Conservation (phyloP, 768 basidiomycete genomes). For the Boletales sp. region DNA sequence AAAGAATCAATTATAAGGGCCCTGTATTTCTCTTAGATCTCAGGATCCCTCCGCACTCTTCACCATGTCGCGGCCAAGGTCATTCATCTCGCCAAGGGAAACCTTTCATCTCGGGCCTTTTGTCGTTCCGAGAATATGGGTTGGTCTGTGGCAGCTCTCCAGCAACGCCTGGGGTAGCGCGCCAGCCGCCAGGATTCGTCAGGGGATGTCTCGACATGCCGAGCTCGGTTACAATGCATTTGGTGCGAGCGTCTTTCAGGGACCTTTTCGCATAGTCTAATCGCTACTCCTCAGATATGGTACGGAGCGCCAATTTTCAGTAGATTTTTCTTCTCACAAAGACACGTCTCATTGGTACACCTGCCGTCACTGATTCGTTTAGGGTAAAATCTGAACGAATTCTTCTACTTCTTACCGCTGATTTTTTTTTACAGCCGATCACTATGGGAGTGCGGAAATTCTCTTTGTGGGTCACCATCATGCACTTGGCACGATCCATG, state of each 20-base stretch:
- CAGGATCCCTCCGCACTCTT: constrained; percentile 1
- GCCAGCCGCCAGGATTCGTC: constrained; percentile 57
- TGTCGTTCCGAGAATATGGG: constrained; percentile 63
- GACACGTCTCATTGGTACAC: background rate
- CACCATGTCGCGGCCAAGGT: constrained; percentile 20
- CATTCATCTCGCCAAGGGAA: constrained; percentile 30
- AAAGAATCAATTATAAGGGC: constrained; percentile 19
- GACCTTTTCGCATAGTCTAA: constrained; percentile 12
- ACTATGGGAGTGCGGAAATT: constrained; percentile 81
- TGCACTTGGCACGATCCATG: background rate
- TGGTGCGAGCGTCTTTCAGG: constrained; percentile 28
- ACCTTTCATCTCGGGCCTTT: constrained; percentile 56
- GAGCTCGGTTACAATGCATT: constrained; percentile 50
- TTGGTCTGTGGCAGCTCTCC: constrained; percentile 82
- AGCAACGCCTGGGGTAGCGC: constrained; percentile 84
- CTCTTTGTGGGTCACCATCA: constrained; percentile 56
- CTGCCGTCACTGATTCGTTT: constrained; percentile 4
- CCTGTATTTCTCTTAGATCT: constrained; percentile 7
- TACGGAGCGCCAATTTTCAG: constrained; percentile 29
- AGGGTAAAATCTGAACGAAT: constrained; percentile 23
- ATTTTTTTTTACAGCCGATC: constrained; percentile 56
- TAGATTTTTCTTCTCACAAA: constrained; percentile 16
- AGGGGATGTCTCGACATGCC: constrained; percentile 63
- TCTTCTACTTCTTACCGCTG: constrained; percentile 7
- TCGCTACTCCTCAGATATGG: constrained; percentile 48